Conservation (phyloP, 257 asterid genomes). For the Anisodus tanguticus region DNA sequence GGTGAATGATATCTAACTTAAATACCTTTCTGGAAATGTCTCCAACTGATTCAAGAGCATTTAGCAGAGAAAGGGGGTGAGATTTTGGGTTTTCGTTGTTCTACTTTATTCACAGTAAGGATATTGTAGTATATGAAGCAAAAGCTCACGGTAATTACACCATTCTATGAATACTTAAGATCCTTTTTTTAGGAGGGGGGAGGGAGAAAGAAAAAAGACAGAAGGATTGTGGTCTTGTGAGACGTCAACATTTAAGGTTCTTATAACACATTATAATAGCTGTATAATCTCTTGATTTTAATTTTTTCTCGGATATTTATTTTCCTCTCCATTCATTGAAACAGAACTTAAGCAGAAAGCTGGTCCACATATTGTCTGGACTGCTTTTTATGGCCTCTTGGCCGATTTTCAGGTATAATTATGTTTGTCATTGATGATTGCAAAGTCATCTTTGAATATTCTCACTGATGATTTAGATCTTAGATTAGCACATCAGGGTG, state of each 20-base stretch:
- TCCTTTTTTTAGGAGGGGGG: background rate
- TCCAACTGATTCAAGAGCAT: background rate
- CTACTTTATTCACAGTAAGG: too few species aligned
- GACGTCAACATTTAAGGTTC: background rate
- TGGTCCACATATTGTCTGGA: slow-evolving; percentile 91
- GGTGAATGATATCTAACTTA: too few species aligned
- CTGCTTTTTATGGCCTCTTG: slow-evolving; percentile 87
- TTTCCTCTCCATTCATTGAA: slow-evolving; percentile 6
- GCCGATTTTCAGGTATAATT: slow-evolving; percentile 88
- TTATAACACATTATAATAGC: background rate
- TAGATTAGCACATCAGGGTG: slow-evolving; percentile 82
- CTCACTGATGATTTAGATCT: slow-evolving; percentile 52
- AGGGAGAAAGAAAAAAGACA: background rate
- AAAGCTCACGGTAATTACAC: background rate
- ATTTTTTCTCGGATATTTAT: slow-evolving; percentile 14
- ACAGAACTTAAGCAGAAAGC: slow-evolving; percentile 87
- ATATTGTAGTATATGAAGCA: background rate
- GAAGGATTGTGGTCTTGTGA: background rate
- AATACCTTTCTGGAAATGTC: background rate
- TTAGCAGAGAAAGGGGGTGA: background rate
- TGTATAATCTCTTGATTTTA: background rate
- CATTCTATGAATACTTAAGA: background rate
- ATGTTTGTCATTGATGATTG: slow-evolving; percentile 22
- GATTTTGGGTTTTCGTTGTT: too few species aligned
- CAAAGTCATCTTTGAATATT: slow-evolving; percentile 17